These are phyloP conservation scores for Apium graveolens DNA, from an alignment of 129 eudicot species.

Conservation along the genomic window DNA sequence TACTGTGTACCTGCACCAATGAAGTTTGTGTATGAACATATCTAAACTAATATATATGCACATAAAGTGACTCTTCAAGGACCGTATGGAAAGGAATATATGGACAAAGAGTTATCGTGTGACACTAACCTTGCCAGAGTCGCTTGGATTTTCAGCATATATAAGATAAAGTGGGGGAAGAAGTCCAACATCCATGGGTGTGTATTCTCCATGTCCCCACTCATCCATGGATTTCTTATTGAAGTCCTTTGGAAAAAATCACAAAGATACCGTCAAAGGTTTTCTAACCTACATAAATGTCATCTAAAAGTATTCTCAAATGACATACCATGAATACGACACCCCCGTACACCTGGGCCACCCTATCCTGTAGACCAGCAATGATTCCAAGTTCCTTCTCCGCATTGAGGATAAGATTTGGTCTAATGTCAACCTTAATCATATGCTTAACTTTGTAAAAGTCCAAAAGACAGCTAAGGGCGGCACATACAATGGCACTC, in stretches of 20 bases:
- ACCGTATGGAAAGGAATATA: not conserved
- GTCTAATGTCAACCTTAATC: constrained; percentile 72
- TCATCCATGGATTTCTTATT: constrained; percentile 60
- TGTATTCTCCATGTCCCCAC: constrained; percentile 66
- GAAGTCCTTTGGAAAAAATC: constrained; percentile 49
- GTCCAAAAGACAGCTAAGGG: constrained; percentile 90
- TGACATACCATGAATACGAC: constrained; percentile 77
- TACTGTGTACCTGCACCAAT: constrained; percentile 63
- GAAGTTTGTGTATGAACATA: not conserved
- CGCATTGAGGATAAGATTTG: constrained; percentile 80
- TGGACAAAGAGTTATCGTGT: not conserved
- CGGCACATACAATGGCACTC: constrained; percentile 96
- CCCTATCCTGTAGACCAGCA: constrained; percentile 98
- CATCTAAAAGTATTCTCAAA: not conserved
- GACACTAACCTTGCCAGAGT: constrained; percentile 83
- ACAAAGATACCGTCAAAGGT: not conserved
- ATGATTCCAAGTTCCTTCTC: constrained; percentile 98
- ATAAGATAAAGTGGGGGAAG: constrained; percentile 89
- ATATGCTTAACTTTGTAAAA: constrained; percentile 73
- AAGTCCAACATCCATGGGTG: constrained; percentile 59
- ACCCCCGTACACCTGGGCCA: constrained; percentile 97
- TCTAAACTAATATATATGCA: not conserved
- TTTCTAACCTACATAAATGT: not conserved
- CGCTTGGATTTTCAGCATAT: constrained; percentile 98
- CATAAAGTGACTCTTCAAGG: not conserved